phyloP scores from a whole-genome alignment of 1,139 yeast genomes.

The Hemisphaericaspora xylofermentans region DNA sequence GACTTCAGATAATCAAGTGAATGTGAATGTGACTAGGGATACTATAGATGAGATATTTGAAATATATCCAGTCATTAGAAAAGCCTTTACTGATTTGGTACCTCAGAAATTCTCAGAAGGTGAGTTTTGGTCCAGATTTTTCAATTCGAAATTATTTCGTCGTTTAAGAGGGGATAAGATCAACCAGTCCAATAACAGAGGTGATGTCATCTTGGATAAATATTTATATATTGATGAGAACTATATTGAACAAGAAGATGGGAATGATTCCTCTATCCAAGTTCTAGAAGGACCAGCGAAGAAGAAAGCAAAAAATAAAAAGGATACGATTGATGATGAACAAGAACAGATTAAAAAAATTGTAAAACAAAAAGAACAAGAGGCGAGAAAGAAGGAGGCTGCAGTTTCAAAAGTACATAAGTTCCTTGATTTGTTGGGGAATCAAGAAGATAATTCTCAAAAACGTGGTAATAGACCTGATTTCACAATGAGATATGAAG shows the following conservation, averaged over 20 bases:
- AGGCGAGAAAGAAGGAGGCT: constrained; percentile 13
- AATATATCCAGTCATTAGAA: constrained; percentile 89
- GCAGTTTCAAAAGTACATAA: constrained; percentile 41
- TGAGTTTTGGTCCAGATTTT: constrained; percentile 96
- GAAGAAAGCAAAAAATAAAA: constrained; percentile 20
- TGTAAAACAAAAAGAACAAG: constrained; percentile 12
- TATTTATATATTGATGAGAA: constrained; percentile 63
- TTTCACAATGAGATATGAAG: constrained; percentile 80
- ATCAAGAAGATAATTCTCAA: constrained; percentile 77
- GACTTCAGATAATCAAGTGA: constrained; percentile 84
- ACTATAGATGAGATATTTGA: constrained; percentile 87
- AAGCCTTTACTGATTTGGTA: constrained; percentile 86
- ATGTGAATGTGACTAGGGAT: constrained; percentile 87
- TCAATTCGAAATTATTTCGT: constrained; percentile 83
- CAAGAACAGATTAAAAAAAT: constrained; percentile 2
- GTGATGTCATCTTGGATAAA: constrained; percentile 82
- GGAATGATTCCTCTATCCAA: neutral
- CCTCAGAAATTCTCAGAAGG: constrained; percentile 80
- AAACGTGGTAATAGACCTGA: constrained; percentile 82
- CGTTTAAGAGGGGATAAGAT: constrained; percentile 87
- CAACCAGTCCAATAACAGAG: constrained; percentile 66
- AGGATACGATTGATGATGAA: constrained; percentile 14
- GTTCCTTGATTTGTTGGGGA: constrained; percentile 74
- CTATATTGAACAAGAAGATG: constrained; percentile 39
- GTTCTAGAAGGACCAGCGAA: constrained; percentile 6